Base-by-base conservation (phyloP, 768 basidiomycete species). In the Boletus tomentosulus region DNA sequence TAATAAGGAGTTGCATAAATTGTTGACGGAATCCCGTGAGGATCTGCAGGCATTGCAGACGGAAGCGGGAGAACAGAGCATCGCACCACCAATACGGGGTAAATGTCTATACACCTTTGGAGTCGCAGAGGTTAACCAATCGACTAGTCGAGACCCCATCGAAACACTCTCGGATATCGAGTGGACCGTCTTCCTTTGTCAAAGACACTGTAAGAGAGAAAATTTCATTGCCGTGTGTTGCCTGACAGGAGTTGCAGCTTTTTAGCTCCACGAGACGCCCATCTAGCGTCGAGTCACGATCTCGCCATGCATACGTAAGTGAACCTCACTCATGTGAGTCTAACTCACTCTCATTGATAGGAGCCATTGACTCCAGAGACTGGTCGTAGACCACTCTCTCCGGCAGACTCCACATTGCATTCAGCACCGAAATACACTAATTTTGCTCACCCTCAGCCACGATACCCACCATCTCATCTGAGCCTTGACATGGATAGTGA, bases 21-120 rank as follows among this genome's bases (percentile, higher is more conserved):
- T 93, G 9, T 74, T 98, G 7, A 70, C 80, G 2, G 88, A 92
- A 47, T 78, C 88, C 1, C 80, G 91, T 27, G 92, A 95, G 63
- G 89, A 94, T 57, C 66, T 86, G 5, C 81, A 84, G 51, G 66
- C 72, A 1, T 64, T 92, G 42, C 85, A 85, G 49, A 84, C 84
- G 58, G 91, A 95, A 67, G 69, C 86, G 1, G 91, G 87, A 52
- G 90, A 94, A 63, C 79, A 84, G 31, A 74, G 82, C 27, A 82
- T 83, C 50, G 71, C 70, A 16, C 73, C 73, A 33, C 71, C 73
- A 43, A 74, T 76, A 57, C 75, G 73, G 63, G 73, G 83, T 82
- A 58, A 57, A 65, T 4, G 38, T 27, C 11, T 11, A 2, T 38
- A 35, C 27, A 6, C 46, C 8, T 33, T 45, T 34, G 8, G 15